A percentile compares a stretch with the other conserved stretches of the same genome.
Evolutionary conservation across 164 flowering plant genomes (phyloP).

Genomic region (Umbilicus rupestris): DNA sequence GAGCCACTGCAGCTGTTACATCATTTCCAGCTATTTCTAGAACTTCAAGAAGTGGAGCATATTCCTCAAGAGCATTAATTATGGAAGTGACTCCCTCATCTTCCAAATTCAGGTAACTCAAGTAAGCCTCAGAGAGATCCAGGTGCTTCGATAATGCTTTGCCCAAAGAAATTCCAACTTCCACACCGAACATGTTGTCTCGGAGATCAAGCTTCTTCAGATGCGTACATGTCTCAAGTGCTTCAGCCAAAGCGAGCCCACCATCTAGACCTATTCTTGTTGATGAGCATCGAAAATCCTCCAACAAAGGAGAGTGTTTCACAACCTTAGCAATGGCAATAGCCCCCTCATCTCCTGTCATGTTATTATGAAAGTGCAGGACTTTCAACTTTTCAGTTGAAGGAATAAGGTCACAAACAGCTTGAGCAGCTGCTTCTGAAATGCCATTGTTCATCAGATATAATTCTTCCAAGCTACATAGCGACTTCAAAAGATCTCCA

Average conservation of each 20-base stretch:
- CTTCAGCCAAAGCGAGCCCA: conserved; percentile 59
- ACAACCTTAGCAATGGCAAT: conserved; percentile 65
- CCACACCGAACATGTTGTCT: conserved; percentile 85
- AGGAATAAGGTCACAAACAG: conserved; percentile 71
- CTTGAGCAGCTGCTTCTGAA: conserved; percentile 87
- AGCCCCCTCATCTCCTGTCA: conserved; percentile 97
- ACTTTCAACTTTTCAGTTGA: conserved; percentile 68
- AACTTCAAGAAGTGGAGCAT: conserved; percentile 50
- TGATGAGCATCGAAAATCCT: conserved; percentile 89
- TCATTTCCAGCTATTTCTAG: conserved; percentile 88
- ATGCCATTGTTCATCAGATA: conserved; percentile 91
- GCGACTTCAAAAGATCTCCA: conserved; percentile 64
- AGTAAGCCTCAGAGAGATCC: conserved; percentile 44
- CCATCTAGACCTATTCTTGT: conserved; percentile 84
- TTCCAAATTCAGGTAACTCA: conserved; percentile 78
- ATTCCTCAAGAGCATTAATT: conserved; percentile 43
- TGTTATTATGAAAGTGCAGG: conserved; percentile 84
- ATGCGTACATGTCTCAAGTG: conserved; percentile 40
- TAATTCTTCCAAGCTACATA: conserved; percentile 68
- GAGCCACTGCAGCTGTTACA: conserved; percentile 51
- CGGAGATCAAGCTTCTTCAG: conserved; percentile 70
- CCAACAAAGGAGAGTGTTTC: conserved; percentile 50
- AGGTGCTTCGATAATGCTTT: conserved; percentile 35
- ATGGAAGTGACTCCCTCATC: conserved; percentile 65
- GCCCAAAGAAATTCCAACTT: conserved; percentile 53